Percentiles rank a stretch among this genome's conserved stretches.
Evolutionary conservation across 495 filamentous ascomycete species (phyloP).

Genomic region (Xylaria telfairii): DNA sequence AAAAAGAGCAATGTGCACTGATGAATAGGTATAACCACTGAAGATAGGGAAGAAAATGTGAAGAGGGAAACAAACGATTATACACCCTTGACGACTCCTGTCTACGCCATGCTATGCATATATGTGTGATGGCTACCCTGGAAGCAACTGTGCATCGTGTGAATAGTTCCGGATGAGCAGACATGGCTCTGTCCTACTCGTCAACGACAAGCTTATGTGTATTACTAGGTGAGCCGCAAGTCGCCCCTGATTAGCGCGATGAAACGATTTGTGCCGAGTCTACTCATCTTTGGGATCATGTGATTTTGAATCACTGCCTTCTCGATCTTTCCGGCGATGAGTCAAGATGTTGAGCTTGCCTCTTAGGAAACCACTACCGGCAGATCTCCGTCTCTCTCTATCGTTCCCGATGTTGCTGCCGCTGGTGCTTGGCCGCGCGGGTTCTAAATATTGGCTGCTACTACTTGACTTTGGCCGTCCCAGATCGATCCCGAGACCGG

Average conservation of each 20-base stretch:
- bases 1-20: background rate
- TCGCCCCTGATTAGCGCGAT: background rate
- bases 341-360: conserved; percentile 49
- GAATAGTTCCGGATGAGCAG: no score
- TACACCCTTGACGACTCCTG: background rate
- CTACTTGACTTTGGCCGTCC: conserved; percentile 38
- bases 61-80: conserved; percentile 7
- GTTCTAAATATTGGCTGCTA: conserved; percentile 31
- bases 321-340: conserved; percentile 44
- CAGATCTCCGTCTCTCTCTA: conserved; percentile 33
- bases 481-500: conserved; percentile 37
- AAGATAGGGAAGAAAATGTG: background rate
- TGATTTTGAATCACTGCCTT: conserved; percentile 35
- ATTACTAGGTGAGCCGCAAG: background rate
- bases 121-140: background rate
- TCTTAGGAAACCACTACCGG: conserved; percentile 42
- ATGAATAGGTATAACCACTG: background rate
- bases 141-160: conserved; percentile 1
- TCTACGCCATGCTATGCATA: conserved; percentile 23
- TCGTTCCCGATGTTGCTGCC: conserved; percentile 25
- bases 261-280: background rate
- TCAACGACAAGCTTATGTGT: background rate
- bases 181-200: background rate
- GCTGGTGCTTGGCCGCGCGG: conserved; percentile 28
- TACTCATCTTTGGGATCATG: conserved; percentile 30